Base-by-base conservation (phyloP, 768 basidiomycete species). In the Cystoderma amianthinum region DNA sequence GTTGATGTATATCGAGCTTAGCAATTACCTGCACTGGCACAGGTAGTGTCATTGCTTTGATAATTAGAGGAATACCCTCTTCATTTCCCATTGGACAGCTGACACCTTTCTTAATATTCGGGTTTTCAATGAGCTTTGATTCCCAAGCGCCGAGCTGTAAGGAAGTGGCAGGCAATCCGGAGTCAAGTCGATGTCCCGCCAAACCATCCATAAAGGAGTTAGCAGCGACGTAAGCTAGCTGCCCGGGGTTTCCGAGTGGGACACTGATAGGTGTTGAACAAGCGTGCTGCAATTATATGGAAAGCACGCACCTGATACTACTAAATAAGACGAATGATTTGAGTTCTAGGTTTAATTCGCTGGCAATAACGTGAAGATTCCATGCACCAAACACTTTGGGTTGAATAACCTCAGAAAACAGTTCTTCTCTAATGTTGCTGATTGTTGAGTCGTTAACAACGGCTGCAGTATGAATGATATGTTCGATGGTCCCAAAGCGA, bases 351-450 rank as follows among this genome's bases (percentile, higher is more conserved):
- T n/a, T n/a, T n/a, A n/a, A n/a, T n/a, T n/a, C n/a, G n/a, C n/a
- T n/a, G n/a, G n/a, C n/a, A n/a, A n/a, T n/a, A n/a, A n/a, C n/a
- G n/a, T n/a, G n/a, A n/a, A 63, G 48, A 40, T 62, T 62, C 59
- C 61, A 62, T 1, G 59, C 59, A 1, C 51, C 60, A 15, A 51
- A 28, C 16, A 59, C 54, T 39, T 57, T 61, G 20, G 59, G 54
- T 3, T 52, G 52, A 35, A 59, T 47, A 2, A 57, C 57, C n/a
- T n/a, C n/a, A n/a, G n/a, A n/a, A n/a, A n/a, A n/a, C n/a, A n/a
- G n/a, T n/a, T n/a, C n/a, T n/a, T n/a, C n/a, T n/a, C n/a, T n/a
- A n/a, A n/a, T n/a, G n/a, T n/a, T n/a, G n/a, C n/a, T n/a, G n/a
- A n/a, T n/a, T n/a, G n/a, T n/a, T n/a, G n/a, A n/a, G n/a, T n/a